Conservation (phyloP, 768 basidiomycete genomes). For the Boletales sp. region DNA sequence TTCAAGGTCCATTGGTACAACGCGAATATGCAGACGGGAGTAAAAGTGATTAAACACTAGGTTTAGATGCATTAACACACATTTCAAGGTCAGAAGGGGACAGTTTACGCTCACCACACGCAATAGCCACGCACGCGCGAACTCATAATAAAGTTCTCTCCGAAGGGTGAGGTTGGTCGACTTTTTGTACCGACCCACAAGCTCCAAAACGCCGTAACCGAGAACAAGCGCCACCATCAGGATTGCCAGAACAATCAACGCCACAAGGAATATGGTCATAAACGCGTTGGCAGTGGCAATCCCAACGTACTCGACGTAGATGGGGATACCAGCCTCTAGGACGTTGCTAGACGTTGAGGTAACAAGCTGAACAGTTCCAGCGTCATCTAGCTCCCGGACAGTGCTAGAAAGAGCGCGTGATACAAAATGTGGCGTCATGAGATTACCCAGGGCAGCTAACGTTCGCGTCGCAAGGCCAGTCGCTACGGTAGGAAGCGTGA, state of each 20-base stretch:
- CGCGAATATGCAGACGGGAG: conserved; percentile 72
- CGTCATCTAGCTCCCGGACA: conserved; percentile 22
- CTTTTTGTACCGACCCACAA: conserved; percentile 20
- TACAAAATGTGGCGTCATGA: conserved; percentile 3
- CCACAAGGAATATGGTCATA: conserved; percentile 80
- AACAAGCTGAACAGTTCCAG: conserved; percentile 56
- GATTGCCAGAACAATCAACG: conserved; percentile 66
- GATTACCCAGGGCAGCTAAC: conserved; percentile 9
- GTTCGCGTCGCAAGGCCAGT: conserved; percentile 4
- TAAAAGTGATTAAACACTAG: conserved; percentile 59
- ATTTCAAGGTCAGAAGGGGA: not conserved
- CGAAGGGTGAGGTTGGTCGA: conserved; percentile 14
- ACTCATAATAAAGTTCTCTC: conserved; percentile 39
- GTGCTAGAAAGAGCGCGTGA: conserved; percentile 12
- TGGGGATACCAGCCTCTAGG: conserved; percentile 77
- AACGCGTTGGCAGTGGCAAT: conserved; percentile 87
- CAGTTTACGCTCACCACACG: conserved; percentile 53
- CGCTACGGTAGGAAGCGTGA: not conserved
- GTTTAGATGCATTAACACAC: not conserved
- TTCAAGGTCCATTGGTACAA: conserved; percentile 90
- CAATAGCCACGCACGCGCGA: conserved; percentile 57
- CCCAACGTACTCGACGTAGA: conserved; percentile 71
- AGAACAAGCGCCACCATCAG: conserved; percentile 48
- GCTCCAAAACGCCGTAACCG: conserved; percentile 44
- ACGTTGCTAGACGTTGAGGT: conserved; percentile 61